Evolutionary conservation across 2,329 filamentous ascomycete species (phyloP).

Genomic region (Botrytis sinoallii): DNA sequence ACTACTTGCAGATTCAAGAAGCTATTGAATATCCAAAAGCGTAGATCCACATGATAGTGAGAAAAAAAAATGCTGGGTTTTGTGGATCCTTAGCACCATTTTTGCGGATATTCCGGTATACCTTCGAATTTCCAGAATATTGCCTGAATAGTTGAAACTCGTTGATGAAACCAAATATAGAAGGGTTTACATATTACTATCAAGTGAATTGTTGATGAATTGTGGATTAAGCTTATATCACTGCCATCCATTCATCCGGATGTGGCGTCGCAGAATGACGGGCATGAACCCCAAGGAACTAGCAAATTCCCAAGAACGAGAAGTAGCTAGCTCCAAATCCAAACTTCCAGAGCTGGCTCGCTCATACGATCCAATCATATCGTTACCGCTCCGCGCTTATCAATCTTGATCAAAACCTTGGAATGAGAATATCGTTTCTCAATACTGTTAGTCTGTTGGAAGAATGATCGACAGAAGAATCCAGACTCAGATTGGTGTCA

Average conservation of each 20-base stretch:
- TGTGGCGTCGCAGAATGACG: neutral
- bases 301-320: neutral
- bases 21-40: neutral
- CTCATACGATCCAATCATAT: neutral
- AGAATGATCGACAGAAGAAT: neutral
- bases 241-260: neutral
- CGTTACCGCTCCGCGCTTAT: neutral
- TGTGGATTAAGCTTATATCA: neutral
- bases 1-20: neutral
- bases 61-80: neutral
- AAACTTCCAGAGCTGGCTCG: neutral
- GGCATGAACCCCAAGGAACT: neutral
- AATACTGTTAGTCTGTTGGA: neutral
- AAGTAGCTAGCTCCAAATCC: neutral
- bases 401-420: neutral
- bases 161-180: neutral
- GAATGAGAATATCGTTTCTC: neutral
- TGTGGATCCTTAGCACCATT: neutral
- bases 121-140: neutral
- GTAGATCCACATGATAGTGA: neutral
- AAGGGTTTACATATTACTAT: neutral
- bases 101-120: neutral
- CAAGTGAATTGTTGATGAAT: neutral
- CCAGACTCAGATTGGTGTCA: neutral
- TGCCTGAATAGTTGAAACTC: neutral